Evolutionary conservation across 768 basidiomycete species (phyloP), one percentile per base, ranked within the genome.

Genomic region (Trametes maxima): DNA sequence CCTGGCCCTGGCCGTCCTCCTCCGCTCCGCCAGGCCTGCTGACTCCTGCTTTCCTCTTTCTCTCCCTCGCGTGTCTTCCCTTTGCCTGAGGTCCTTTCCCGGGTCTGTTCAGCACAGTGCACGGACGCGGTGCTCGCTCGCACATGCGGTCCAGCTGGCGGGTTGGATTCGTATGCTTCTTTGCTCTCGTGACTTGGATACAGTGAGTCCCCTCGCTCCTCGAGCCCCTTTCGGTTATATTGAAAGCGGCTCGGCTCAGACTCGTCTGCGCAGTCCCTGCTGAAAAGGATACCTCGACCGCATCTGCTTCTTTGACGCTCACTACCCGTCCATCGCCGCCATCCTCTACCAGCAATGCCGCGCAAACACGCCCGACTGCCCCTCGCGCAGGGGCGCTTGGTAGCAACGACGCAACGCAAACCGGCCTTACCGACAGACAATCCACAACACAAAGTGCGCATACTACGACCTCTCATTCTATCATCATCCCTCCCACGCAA

Each of bases 141-240:
- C 62, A 64, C 44, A 64, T 64, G 62, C 62, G 42, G 53, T 50
- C 52, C 25, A 53, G 61, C 24, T 56, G 53, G 35, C 37, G 42
- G 22, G 5, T 47, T 8, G 43, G 43, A n/a, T 33, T 59, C 46
- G 44, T 43, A 25, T 55, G 36, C 62, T 45, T 46, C 48, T 52
- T 53, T 45, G 35, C 48, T 24, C 53, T 64, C 48, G 22, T 45
- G 14, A 40, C 19, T 22, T 64, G 6, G 11, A 16, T 40, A 33
- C 62, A 52, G 62, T 64, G 43, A 54, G 62, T 52, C 1, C 46
- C 22, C 17, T 12, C 37, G n/a, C 21, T 12, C 36, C 37, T 22
- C 37, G 5, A 8, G 13, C 35, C 10, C 39, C 13, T 21, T 24
- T 28, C n/a, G 19, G 36, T 35, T 45, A 16, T 54, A 33, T 33